Evolutionary conservation across 306 rosid species (phyloP), one percentile per base, ranked within the genome.

Genomic region (Begonia masoniana): DNA sequence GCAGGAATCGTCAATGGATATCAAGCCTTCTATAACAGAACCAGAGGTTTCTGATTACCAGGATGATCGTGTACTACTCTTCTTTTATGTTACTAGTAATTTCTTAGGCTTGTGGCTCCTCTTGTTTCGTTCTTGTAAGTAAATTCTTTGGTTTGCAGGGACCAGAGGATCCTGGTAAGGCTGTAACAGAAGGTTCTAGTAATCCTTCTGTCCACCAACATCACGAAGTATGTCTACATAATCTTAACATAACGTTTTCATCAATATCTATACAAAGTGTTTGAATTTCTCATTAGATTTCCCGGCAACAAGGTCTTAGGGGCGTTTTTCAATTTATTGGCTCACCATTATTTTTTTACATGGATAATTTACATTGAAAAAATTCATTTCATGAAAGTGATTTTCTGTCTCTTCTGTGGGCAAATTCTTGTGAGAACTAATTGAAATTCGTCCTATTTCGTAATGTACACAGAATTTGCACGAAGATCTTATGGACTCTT

Each of bases 1-100:
- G 73, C 74, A 89, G 97, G 94, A 76, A 64, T 68, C 80, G 31
- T 76, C 78, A 63, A 42, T 76, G 54, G 95, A 89, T 62, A 71
- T 75, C 70, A 89, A 89, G 70, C 97, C 95, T 13, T 58, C 71
- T 59, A 60, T 76, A 58, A 70, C 61, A 45, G 84, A 76, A 67
- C 69, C 70, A 57, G 83, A 76, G 62, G 71, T 74, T 60, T 73
- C 70, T 10, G 66, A 67, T 60, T 62, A 73, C 76, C 89, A 64
- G 70, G 80, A 80, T 53, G 83, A 77, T 69, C 80, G 57, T 59
- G 97, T 89, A 78, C 59, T 56, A 47, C 54, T 43, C 67, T 62
- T 59, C 60, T 45, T n/a, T 10, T 11, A 11, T n/a, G 13, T 59
- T 60, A 19, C 55, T 60, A 54, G 53, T 59, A 50, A 62, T 13